A percentile compares a stretch with the other conserved stretches of the same genome.
Conservation (phyloP, 2,329 filamentous ascomycete genomes). For the Verticillium nubilum region DNA sequence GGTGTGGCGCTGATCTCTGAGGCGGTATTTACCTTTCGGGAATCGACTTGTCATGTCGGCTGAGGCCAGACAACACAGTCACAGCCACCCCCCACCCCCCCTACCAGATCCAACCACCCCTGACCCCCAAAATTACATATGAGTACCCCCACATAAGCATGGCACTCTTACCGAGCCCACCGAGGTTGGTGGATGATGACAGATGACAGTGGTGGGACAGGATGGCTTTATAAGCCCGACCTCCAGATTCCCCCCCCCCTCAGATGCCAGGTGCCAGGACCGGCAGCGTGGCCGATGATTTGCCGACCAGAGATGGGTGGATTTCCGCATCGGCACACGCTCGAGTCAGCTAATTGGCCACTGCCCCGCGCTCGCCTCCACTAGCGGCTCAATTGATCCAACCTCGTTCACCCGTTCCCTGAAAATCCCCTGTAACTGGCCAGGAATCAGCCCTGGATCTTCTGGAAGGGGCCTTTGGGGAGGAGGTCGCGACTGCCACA, state of each 20-base stretch:
- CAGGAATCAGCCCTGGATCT: not conserved
- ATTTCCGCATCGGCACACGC: constrained; percentile 1
- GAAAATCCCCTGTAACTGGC: not conserved
- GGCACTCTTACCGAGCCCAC: not conserved
- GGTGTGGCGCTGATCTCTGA: constrained; percentile 6
- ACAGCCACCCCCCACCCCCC: not conserved
- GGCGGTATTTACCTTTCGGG: not conserved
- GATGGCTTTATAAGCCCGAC: not conserved
- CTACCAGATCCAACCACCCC: no score
- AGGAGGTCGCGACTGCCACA: not conserved
- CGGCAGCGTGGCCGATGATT: not conserved
- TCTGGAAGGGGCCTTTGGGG: not conserved
- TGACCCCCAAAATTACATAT: not conserved
- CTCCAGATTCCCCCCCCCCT: not conserved
- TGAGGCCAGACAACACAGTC: not conserved
- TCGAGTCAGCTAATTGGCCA: not conserved
- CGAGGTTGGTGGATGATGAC: not conserved
- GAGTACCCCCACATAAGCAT: not conserved
- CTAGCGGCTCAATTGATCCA: not conserved
- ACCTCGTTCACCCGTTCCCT: not conserved
- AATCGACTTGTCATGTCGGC: not conserved
- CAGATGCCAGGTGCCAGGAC: not conserved
- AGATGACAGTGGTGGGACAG: not conserved
- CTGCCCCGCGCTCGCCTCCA: constrained; percentile 1
- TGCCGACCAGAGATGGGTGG: not conserved